Evolutionary conservation across 108 stramenopile species (phyloP), one percentile per base, ranked within the genome.

Genomic region (Schizochytrium sp.): DNA sequence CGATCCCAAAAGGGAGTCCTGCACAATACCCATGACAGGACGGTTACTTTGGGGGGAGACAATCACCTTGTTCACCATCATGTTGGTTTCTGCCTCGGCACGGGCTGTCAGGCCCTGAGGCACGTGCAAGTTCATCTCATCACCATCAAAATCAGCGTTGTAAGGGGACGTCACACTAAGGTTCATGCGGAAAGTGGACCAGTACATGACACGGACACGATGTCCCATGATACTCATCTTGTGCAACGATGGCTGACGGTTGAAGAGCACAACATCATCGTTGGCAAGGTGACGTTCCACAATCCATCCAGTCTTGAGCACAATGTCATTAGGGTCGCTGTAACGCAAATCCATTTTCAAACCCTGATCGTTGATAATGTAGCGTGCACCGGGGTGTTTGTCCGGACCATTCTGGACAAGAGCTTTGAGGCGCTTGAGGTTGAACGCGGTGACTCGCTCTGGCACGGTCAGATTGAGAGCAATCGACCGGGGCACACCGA

Each of bases 171-270:
- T 99, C 92, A 98, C 98, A 88, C 95, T 95, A 87, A 99, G 92
- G 93, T 99, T 99, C 90, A 99, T 94, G 76, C 99, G 97, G 92
- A 99, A 99, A 3, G 99, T 99, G 61, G 96, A 96, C 97, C 97
- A 99, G 94, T 98, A 98, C 91, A 99, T 92, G 7, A 98, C 98
- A 93, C 98, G 98, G 58, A 97, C 98, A 87, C 95, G 93, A 93
- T 99, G 98, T 47, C 97, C 97, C 98, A 99, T 99, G 95, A 99
- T 99, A 88, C 95, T 95, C 99, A 99, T 99, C 92, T 99, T 99
- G 94, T 99, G 99, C 89, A 99, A 95, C 76, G 95, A 95, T 5
- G 99, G 99, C 94, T 99, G 99, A 46, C 99, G 97, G 94, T 99
- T 99, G 95, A 99, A 99, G 56, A 99, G 90, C 87, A 99, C 96